These are phyloP conservation scores for Vigna reflexopilosa DNA, from an alignment of 306 rosid genomes.

Conservation along the genomic window DNA sequence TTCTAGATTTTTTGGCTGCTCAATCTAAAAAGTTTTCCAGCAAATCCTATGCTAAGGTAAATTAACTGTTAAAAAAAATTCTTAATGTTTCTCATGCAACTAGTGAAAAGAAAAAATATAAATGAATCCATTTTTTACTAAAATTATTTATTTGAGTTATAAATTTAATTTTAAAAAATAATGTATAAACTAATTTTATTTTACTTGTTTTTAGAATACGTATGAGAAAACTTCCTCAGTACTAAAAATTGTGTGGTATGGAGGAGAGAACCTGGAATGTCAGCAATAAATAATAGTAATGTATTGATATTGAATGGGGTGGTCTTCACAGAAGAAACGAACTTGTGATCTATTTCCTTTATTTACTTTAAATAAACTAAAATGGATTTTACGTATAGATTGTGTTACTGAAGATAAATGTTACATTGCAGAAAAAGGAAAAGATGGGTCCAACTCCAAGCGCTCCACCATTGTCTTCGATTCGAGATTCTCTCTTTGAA, in stretches of 20 bases:
- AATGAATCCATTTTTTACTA: too few species aligned
- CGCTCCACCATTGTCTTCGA: conserved; percentile 51
- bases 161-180: too few species aligned
- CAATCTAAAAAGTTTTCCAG: conserved; percentile 57
- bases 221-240: too few species aligned
- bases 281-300: not conserved
- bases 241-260: not conserved
- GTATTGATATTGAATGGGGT: not conserved
- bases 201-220: too few species aligned
- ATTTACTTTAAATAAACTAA: conserved; percentile 15
- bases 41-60: conserved; percentile 49
- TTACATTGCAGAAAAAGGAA: conserved; percentile 55
- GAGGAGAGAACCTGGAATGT: not conserved
- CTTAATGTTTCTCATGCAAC: not conserved
- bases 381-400: not conserved
- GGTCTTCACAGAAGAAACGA: not conserved
- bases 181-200: too few species aligned
- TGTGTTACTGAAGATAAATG: not conserved
- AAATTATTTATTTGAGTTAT: too few species aligned
- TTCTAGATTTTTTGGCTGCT: conserved; percentile 59
- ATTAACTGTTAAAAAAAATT: not conserved
- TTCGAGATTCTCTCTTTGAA: conserved; percentile 45
- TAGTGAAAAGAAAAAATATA: too few species aligned
- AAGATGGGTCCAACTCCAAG: conserved; percentile 40
- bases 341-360: not conserved